Conservation (phyloP, 2,329 filamentous ascomycete species). For the Epichloe sibirici region DNA sequence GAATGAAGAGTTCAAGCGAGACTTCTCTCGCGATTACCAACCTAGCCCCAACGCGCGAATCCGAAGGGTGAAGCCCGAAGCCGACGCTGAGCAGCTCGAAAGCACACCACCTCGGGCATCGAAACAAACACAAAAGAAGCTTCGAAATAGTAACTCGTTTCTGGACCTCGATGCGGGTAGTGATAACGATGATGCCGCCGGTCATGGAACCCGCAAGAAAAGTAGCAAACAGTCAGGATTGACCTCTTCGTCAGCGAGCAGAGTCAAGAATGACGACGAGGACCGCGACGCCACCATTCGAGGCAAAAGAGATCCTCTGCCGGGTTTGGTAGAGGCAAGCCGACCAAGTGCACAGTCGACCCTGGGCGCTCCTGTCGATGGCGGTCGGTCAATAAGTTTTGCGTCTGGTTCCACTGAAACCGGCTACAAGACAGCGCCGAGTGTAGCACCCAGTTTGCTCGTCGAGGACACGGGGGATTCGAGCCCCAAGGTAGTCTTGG, state of each 20-base stretch:
- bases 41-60: conserved; percentile 62
- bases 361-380: conserved; percentile 32
- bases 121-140: conserved; percentile 16
- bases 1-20: conserved; percentile 32
- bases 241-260: neutral
- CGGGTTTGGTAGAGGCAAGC: conserved; percentile 12
- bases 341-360: conserved; percentile 15
- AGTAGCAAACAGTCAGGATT: neutral
- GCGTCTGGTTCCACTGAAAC: conserved; percentile 26
- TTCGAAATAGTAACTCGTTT: conserved; percentile 33
- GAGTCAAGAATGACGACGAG: conserved; percentile 3
- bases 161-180: conserved; percentile 36
- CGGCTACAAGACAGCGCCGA: conserved; percentile 30
- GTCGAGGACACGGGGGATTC: conserved; percentile 28
- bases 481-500: conserved; percentile 21
- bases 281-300: conserved; percentile 18
- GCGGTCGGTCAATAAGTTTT: conserved; percentile 22
- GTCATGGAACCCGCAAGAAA: conserved; percentile 4
- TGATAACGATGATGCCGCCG: conserved; percentile 32
- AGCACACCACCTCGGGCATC: conserved; percentile 23
- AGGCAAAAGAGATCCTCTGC: conserved; percentile 13
- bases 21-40: conserved; percentile 66
- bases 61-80: conserved; percentile 43
- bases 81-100: conserved; percentile 16
- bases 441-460: conserved; percentile 31